Base-by-base conservation (phyloP, 495 filamentous ascomycete genomes). In the Talaromyces trachyspermus region DNA sequence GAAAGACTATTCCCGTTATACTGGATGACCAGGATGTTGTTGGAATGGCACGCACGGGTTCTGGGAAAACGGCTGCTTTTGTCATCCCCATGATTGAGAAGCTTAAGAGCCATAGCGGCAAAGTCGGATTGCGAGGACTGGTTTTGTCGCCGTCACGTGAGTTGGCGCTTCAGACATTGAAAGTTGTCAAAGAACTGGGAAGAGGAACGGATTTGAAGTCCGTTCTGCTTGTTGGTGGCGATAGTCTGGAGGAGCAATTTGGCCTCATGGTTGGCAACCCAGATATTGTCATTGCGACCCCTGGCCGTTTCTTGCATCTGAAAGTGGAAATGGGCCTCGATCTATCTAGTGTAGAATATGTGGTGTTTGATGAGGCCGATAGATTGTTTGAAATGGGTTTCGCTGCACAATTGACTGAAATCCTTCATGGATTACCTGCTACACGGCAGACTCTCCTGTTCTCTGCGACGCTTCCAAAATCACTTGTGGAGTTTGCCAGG, bases 371-470 rank as follows among this genome's bases (percentile, higher is more conserved):
- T 62, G 92, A 98, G 60, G 92, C 92, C 11, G 92, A 98, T 72
- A 76, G 92, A 39, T 71, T 98, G 2, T 98, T 97, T 65, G 92
- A 98, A 65, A 95, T 96, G 88, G 92, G 92, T 50, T 98, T 98
- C 62, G 88, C 88, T 14, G 80, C 85, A 5, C 94, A 98, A 59
- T 72, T 98, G 38, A 84, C 84, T 2, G 94, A 98, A 64, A 96
- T 98, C 74, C 65, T 97, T 36, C 81, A 95, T 61, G 83, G 88
- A 2, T 71, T 98, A 27, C 92, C 92, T 5, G 62, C 80, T 5
- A 81, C 81, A 29, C 77, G 94, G 19, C 92, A 98, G 56, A 98
- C 90, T 1, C 74, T 96, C 14, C 72, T 98, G 12, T 97, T 95
- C 61, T 97, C 94, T 2, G 92, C 92, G 1, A 98, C 92, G 0